Conservation (phyloP, 2,329 filamentous ascomycete species). For the Fusarium sp. region DNA sequence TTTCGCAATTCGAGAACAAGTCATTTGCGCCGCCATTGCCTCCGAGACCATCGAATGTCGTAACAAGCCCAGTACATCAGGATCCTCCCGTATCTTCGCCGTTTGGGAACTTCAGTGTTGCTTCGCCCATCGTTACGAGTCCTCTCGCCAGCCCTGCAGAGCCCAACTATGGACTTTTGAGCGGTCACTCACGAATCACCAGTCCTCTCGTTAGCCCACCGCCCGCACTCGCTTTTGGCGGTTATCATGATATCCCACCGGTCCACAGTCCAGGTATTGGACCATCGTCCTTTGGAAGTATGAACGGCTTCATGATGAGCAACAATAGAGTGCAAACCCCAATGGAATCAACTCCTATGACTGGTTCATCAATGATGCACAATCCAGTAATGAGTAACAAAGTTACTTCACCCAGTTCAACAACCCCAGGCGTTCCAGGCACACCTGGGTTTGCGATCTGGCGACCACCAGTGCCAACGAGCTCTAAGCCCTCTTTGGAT, state of each 20-base stretch:
- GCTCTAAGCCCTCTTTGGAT: slow-evolving; percentile 39
- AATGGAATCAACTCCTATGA: slow-evolving; percentile 43
- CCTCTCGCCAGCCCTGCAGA: slow-evolving; percentile 49
- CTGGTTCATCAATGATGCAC: slow-evolving; percentile 37
- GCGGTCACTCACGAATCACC: slow-evolving; percentile 45
- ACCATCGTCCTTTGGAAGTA: slow-evolving; percentile 48
- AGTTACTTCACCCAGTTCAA: slow-evolving; percentile 28
- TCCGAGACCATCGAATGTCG: slow-evolving; percentile 48
- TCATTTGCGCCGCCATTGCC: slow-evolving; percentile 52
- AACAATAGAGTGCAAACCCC: slow-evolving; percentile 45
- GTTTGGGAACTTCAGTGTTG: slow-evolving; percentile 48
- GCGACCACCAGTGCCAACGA: slow-evolving; percentile 50
- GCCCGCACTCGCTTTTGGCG: slow-evolving; percentile 47
- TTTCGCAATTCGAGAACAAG: slow-evolving; percentile 57
- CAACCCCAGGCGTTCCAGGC: slow-evolving; percentile 43
- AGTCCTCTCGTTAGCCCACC: slow-evolving; percentile 50
- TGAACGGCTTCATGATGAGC: slow-evolving; percentile 50
- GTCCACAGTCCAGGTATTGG: slow-evolving; percentile 46
- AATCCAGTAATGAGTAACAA: slow-evolving; percentile 43
- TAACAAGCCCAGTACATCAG: slow-evolving; percentile 43
- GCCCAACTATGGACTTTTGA: slow-evolving; percentile 49
- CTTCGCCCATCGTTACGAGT: slow-evolving; percentile 48
- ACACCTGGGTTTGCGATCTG: slow-evolving; percentile 54
- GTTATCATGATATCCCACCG: slow-evolving; percentile 48
- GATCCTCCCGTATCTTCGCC: slow-evolving; percentile 46